Evolutionary conservation across 768 basidiomycete genomes (phyloP).

Genomic region (Hysterangium stoloniferum): DNA sequence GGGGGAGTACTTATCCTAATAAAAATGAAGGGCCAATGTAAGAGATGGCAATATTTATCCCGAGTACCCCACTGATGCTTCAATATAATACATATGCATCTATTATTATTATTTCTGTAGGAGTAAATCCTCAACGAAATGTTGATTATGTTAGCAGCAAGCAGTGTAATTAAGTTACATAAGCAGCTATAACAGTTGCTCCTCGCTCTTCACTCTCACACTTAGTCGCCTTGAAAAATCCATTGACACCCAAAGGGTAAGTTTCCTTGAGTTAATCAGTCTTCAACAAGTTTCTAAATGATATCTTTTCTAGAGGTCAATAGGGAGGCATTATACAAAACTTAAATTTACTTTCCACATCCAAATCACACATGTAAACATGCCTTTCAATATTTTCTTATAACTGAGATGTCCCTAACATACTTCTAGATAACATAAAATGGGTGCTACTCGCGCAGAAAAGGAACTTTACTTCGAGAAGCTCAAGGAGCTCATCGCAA

Average conservation of each 20-base stretch:
- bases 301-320: conserved; percentile 61
- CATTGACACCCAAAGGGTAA: conserved; percentile 77
- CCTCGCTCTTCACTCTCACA: background rate
- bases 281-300: conserved; percentile 14
- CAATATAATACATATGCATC: too few species aligned
- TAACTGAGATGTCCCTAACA: background rate
- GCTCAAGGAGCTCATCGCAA: conserved; percentile 85
- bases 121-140: background rate
- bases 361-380: conserved; percentile 11
- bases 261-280: background rate
- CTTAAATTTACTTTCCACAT: conserved; percentile 14
- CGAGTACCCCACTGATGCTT: too few species aligned
- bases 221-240: conserved; percentile 85
- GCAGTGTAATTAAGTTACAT: conserved; percentile 8
- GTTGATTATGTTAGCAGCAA: too few species aligned
- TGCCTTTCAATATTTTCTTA: conserved; percentile 3
- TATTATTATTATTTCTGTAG: background rate
- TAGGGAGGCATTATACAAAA: conserved; percentile 69
- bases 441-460: conserved; percentile 88
- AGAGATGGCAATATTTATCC: too few species aligned
- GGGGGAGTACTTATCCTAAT: too few species aligned
- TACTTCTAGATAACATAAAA: conserved; percentile 33
- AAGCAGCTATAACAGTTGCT: conserved; percentile 9
- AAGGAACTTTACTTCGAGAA: conserved; percentile 90
- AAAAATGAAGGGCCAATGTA: too few species aligned